These are phyloP conservation scores for Xylariaceae sp. DNA, from an alignment of 2,329 filamentous ascomycete species.

Conservation along the genomic window DNA sequence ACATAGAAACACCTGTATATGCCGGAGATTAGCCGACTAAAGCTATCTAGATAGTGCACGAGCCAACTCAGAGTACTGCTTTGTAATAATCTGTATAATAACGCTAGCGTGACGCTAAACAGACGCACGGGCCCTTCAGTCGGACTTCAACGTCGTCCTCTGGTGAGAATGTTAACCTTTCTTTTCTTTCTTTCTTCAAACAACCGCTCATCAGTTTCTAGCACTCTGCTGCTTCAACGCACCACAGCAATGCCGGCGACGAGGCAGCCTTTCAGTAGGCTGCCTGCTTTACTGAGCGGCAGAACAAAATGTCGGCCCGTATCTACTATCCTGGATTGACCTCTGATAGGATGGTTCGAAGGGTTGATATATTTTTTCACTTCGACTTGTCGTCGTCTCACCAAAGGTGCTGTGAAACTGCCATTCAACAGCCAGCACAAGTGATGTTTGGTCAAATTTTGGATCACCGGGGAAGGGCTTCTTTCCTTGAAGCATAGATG, in stretches of 20 bases:
- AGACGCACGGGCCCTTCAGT: background rate
- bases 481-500: too few relatives aligned
- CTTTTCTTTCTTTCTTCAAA: slow-evolving; percentile 25
- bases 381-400: too few relatives aligned
- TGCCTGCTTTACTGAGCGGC: slow-evolving; percentile 37
- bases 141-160: background rate
- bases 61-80: too few relatives aligned
- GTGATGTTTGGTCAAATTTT: too few relatives aligned
- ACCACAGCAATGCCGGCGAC: slow-evolving; percentile 39
- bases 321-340: slow-evolving; percentile 84
- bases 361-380: slow-evolving; percentile 67
- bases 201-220: slow-evolving; percentile 34
- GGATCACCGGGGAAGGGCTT: too few relatives aligned
- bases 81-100: background rate
- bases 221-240: slow-evolving; percentile 31
- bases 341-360: slow-evolving; percentile 83
- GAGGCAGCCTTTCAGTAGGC: slow-evolving; percentile 38
- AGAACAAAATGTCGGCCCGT: slow-evolving; percentile 64
- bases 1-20: background rate
- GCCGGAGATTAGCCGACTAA: background rate
- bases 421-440: too few relatives aligned
- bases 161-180: background rate
- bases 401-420: too few relatives aligned
- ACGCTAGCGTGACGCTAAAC: background rate
- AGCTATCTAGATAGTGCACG: background rate